A percentile compares a stretch with the other conserved stretches of the same genome.
Conservation (phyloP, 1,284 basidiomycete species). For the Fomitopsis betulina region DNA sequence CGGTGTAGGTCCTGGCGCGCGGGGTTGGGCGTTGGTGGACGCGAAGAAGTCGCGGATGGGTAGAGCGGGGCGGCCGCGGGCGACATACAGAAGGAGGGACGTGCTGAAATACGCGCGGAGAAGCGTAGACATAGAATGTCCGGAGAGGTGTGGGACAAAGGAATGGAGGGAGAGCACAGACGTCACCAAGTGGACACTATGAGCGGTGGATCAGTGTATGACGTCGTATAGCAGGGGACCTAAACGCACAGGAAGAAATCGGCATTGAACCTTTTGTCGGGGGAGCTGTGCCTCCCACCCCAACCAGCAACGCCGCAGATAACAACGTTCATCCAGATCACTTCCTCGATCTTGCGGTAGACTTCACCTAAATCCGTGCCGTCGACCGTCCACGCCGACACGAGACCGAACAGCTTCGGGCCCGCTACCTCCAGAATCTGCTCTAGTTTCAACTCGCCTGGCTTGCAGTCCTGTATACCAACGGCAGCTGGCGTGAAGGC, state of each 20-base stretch:
- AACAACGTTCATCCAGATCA: slow-evolving; percentile 35
- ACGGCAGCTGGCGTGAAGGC: too few relatives aligned
- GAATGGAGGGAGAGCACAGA: slow-evolving; percentile 40
- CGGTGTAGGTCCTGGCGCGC: too few relatives aligned
- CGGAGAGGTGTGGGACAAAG: slow-evolving; percentile 22
- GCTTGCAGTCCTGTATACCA: too few relatives aligned
- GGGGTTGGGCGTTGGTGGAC: too few relatives aligned
- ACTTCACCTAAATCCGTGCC: too few relatives aligned
- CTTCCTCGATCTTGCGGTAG: slow-evolving; percentile 43
- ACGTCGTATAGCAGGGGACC: too few relatives aligned
- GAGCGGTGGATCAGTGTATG: too few relatives aligned
- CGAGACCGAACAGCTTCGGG: slow-evolving; percentile 26
- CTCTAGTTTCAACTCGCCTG: too few relatives aligned
- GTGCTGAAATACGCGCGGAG: slow-evolving; percentile 35
- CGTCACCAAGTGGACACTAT: slow-evolving; percentile 45
- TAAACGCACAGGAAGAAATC: slow-evolving; percentile 35
- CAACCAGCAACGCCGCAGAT: slow-evolving; percentile 41
- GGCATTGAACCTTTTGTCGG: slow-evolving; percentile 31
- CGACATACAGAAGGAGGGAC: slow-evolving; percentile 32
- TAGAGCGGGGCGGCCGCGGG: slow-evolving; percentile 30
- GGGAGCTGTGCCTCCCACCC: too few relatives aligned
- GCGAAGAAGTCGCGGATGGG: slow-evolving; percentile 35
- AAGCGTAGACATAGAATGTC: slow-evolving; percentile 27
- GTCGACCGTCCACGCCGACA: slow-evolving; percentile 27
- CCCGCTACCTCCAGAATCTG: too few relatives aligned